A percentile compares a stretch with the other conserved stretches of the same genome.
phyloP scores from a whole-genome alignment of 192 early-diverging fungal species.

The Funneliformis geosporum region DNA sequence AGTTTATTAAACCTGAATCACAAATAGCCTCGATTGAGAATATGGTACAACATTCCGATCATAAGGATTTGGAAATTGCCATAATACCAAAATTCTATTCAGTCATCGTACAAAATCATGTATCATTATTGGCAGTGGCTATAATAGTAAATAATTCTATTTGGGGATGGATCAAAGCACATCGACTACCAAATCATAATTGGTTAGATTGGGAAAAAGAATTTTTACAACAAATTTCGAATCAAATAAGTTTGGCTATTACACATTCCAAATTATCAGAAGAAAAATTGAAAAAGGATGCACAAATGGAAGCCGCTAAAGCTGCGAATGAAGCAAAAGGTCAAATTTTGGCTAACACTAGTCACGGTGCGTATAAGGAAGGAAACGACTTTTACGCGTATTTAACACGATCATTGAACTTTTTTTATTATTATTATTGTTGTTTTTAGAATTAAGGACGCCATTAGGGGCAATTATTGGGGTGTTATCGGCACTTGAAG shows the following conservation, averaged over 20 bases:
- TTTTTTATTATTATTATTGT: neutral
- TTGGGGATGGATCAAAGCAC: slow-evolving; percentile 45
- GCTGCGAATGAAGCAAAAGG: slow-evolving; percentile 44
- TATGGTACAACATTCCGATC: neutral
- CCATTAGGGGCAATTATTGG: slow-evolving; percentile 48
- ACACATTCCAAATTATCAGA: slow-evolving; percentile 42
- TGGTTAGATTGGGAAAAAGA: slow-evolving; percentile 44
- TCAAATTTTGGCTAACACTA: slow-evolving; percentile 48
- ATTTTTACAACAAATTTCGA: slow-evolving; percentile 45
- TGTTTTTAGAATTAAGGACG: slow-evolving; percentile 29
- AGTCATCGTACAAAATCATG: slow-evolving; percentile 28
- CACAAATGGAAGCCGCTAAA: slow-evolving; percentile 47
- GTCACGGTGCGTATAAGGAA: slow-evolving; percentile 29
- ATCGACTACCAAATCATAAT: slow-evolving; percentile 33
- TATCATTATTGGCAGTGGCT: slow-evolving; percentile 38
- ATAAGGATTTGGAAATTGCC: neutral
- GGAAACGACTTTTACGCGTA: neutral
- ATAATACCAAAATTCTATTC: neutral
- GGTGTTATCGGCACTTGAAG: slow-evolving; percentile 44
- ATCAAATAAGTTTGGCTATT: slow-evolving; percentile 47
- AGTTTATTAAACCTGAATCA: too few relatives aligned
- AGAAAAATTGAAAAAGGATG: slow-evolving; percentile 42
- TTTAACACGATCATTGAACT: neutral
- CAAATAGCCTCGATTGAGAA: too few relatives aligned
- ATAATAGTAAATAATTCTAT: slow-evolving; percentile 36